Conservation (phyloP, 2,329 filamentous ascomycete species). For the Paecilomyces niveus region DNA sequence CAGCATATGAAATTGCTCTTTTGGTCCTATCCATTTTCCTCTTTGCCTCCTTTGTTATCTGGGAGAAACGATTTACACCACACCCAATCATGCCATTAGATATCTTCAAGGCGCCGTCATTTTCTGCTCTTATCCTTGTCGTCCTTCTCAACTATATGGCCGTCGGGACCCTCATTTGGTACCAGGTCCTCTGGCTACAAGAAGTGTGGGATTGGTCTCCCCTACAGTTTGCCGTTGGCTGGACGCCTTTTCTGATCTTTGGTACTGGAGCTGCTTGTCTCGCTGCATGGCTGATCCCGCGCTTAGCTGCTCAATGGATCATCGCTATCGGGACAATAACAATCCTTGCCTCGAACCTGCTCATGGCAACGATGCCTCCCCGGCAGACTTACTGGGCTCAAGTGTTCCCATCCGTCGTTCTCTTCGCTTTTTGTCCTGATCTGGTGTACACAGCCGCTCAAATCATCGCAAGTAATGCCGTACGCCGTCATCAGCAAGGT, state of each 20-base stretch:
- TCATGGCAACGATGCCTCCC: constrained; percentile 40
- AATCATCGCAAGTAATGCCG: constrained; percentile 48
- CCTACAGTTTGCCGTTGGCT: constrained; percentile 33
- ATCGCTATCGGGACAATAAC: constrained; percentile 36
- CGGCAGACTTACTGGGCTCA: constrained; percentile 40
- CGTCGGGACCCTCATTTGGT: constrained; percentile 43
- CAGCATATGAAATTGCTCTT: constrained; percentile 34
- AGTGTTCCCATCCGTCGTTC: constrained; percentile 32
- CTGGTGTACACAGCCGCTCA: constrained; percentile 46
- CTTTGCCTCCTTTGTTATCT: constrained; percentile 26
- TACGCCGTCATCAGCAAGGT: constrained; percentile 43
- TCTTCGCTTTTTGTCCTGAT: constrained; percentile 40
- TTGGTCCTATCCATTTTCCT: constrained; percentile 32
- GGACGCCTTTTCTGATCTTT: constrained; percentile 36
- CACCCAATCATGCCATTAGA: constrained; percentile 42
- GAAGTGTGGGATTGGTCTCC: constrained; percentile 34
- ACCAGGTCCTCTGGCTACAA: constrained; percentile 41
- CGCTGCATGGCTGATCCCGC: constrained; percentile 41
- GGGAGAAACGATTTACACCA: constrained; percentile 29
- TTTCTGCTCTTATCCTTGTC: constrained; percentile 37
- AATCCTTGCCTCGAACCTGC: constrained; percentile 20
- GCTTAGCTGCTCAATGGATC: constrained; percentile 43
- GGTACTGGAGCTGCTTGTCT: constrained; percentile 30
- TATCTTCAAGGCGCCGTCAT: constrained; percentile 40
- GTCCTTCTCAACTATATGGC: constrained; percentile 43